Conservation (phyloP, 2,329 filamentous ascomycete genomes). For the Lachnellula occidentalis region DNA sequence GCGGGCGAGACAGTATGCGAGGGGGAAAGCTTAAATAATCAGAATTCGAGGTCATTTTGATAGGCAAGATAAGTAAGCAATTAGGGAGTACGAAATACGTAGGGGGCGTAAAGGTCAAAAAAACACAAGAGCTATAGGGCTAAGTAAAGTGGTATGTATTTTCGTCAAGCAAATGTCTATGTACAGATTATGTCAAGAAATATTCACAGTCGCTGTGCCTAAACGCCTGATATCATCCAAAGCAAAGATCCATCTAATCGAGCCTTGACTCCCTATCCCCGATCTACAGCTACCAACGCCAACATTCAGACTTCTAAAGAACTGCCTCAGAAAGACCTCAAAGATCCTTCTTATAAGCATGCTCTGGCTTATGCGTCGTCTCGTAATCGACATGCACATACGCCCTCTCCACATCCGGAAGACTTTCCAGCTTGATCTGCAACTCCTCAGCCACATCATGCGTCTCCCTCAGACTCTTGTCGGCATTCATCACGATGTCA, state of each 20-base stretch:
- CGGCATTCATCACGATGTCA: conserved; percentile 86
- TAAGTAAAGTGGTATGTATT: not conserved
- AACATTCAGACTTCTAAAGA: not conserved
- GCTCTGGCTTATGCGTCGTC: conserved; percentile 91
- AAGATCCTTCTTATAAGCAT: conserved; percentile 56
- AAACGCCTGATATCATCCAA: not conserved
- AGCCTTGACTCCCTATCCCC: not conserved
- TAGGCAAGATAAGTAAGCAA: too few relatives aligned
- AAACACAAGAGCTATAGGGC: too few relatives aligned
- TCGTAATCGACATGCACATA: conserved; percentile 98
- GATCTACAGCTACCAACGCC: not conserved
- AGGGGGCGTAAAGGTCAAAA: too few relatives aligned
- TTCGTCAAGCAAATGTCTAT: not conserved
- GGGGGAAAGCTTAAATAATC: too few relatives aligned
- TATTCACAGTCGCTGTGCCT: not conserved
- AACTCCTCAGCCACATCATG: conserved; percentile 93
- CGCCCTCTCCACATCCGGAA: conserved; percentile 87
- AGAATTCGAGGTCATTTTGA: too few relatives aligned
- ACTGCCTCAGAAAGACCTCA: conserved; percentile 23
- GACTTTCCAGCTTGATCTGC: conserved; percentile 86
- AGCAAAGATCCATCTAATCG: not conserved
- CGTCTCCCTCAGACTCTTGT: conserved; percentile 66
- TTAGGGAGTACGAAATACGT: too few relatives aligned
- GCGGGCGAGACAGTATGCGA: conserved; percentile 27
- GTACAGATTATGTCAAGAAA: not conserved